A percentile compares a stretch with the other conserved stretches of the same genome.
phyloP scores from a whole-genome alignment of 2,329 filamentous ascomycete species.

The Ophiostoma pallidulum region DNA sequence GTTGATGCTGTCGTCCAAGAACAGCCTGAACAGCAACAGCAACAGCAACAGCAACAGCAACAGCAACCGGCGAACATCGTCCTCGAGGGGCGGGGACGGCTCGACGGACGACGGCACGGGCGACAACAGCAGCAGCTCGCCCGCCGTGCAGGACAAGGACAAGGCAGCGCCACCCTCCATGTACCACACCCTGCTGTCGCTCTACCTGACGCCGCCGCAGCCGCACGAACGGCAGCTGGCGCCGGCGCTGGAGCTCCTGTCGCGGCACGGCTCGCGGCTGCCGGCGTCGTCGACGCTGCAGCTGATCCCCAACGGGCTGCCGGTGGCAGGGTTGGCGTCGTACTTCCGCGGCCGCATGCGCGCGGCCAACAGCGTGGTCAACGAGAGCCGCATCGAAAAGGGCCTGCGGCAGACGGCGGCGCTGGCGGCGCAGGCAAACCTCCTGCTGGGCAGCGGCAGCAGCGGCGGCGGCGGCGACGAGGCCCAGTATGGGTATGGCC shows the following conservation, averaged over 20 bases:
- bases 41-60: not conserved
- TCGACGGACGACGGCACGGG: constrained; percentile 18
- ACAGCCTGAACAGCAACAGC: not conserved
- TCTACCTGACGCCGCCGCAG: constrained; percentile 76
- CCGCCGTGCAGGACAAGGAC: too few relatives aligned
- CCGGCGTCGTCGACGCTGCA: constrained; percentile 79
- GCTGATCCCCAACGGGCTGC: constrained; percentile 72
- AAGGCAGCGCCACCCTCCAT: constrained; percentile 53
- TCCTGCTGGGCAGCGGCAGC: constrained; percentile 52
- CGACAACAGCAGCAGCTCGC: too few relatives aligned
- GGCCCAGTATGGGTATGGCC: constrained; percentile 35
- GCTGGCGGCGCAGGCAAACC: constrained; percentile 61
- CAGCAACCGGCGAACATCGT: constrained; percentile 19
- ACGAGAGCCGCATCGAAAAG: constrained; percentile 68
- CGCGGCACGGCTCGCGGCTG: constrained; percentile 82
- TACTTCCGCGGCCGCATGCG: constrained; percentile 92
- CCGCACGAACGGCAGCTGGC: constrained; percentile 63
- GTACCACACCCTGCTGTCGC: constrained; percentile 80
- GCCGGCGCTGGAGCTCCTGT: constrained; percentile 79
- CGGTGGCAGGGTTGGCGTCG: constrained; percentile 68
- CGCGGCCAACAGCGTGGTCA: constrained; percentile 70
- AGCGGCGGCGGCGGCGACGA: constrained; percentile 32
- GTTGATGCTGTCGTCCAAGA: not conserved
- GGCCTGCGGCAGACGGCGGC: constrained; percentile 70
- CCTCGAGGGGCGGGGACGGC: constrained; percentile 20